phyloP scores from a whole-genome alignment of 1,284 basidiomycete genomes.

The Microbotryum scabiosae region DNA sequence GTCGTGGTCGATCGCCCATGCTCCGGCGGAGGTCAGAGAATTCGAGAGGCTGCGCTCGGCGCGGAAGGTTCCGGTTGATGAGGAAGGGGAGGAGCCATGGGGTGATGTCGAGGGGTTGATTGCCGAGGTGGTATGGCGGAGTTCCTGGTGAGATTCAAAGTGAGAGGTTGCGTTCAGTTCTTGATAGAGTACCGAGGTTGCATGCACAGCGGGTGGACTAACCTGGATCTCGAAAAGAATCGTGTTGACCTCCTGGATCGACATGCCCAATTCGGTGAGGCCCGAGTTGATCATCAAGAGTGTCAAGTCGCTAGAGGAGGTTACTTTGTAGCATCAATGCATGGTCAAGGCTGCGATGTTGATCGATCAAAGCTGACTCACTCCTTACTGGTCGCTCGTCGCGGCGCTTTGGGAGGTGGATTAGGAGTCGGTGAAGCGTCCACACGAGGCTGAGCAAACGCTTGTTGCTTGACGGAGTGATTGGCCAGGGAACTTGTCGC shows the following conservation, averaged over 20 bases:
- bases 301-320: slow-evolving; percentile 14
- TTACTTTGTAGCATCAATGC: not conserved
- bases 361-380: not conserved
- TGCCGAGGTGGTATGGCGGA: slow-evolving; percentile 21
- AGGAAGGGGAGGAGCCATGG: not conserved
- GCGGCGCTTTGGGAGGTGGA: not conserved
- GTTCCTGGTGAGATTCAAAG: slow-evolving; percentile 17
- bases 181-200: too few relatives aligned
- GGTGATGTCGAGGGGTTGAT: not conserved
- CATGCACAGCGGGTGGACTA: not conserved
- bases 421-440: not conserved
- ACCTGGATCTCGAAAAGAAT: slow-evolving; percentile 34
- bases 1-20: too few relatives aligned
- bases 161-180: not conserved
- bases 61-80: not conserved
- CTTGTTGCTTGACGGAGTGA: too few relatives aligned
- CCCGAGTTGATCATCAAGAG: slow-evolving; percentile 20
- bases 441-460: too few relatives aligned
- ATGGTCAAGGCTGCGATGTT: not conserved
- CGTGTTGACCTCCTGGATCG: slow-evolving; percentile 27
- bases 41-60: not conserved
- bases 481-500: too few relatives aligned
- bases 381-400: not conserved
- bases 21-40: not conserved
- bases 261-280: slow-evolving; percentile 27